A percentile compares a stretch with the other conserved stretches of the same genome.
These are phyloP conservation scores for Acmispon strigosus DNA, from an alignment of 306 rosid genomes.

Conservation along the genomic window DNA sequence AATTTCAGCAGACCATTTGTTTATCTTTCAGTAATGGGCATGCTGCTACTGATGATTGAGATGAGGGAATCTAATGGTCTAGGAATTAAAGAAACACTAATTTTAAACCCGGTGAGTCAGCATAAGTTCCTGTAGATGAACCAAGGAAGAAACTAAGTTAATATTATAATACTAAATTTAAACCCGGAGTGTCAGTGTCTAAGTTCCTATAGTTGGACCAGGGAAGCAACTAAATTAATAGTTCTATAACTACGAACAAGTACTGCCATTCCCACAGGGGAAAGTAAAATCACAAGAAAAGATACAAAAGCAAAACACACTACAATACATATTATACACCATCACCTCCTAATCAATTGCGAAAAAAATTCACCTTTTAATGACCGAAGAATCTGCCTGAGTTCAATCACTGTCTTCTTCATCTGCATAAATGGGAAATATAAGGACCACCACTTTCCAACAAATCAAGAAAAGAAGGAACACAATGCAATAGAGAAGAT, in stretches of 20 bases:
- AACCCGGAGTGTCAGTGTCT: background rate
- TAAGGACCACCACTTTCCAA: constrained; percentile 1
- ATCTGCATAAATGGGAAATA: constrained; percentile 35
- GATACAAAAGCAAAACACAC: background rate
- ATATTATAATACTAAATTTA: background rate
- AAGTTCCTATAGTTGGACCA: background rate
- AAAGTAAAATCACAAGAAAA: background rate
- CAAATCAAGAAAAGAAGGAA: background rate
- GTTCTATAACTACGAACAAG: background rate
- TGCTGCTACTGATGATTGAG: background rate
- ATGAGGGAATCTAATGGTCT: background rate
- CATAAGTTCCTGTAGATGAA: no score
- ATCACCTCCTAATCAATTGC: constrained; percentile 2
- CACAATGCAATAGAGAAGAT: background rate
- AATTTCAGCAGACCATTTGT: background rate
- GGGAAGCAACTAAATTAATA: constrained; percentile 1
- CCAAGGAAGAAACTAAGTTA: no score
- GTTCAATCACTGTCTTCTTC: constrained; percentile 62
- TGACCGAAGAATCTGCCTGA: background rate
- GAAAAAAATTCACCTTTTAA: background rate
- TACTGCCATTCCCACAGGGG: background rate
- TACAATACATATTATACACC: constrained; percentile 19
- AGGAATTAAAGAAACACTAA: background rate
- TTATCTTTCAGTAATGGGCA: background rate
- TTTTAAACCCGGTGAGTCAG: no score